A percentile compares a stretch with the other conserved stretches of the same genome.
These are phyloP conservation scores for Wickerhamiella domercqiae DNA, from an alignment of 805 yeast species.

Conservation along the genomic window DNA sequence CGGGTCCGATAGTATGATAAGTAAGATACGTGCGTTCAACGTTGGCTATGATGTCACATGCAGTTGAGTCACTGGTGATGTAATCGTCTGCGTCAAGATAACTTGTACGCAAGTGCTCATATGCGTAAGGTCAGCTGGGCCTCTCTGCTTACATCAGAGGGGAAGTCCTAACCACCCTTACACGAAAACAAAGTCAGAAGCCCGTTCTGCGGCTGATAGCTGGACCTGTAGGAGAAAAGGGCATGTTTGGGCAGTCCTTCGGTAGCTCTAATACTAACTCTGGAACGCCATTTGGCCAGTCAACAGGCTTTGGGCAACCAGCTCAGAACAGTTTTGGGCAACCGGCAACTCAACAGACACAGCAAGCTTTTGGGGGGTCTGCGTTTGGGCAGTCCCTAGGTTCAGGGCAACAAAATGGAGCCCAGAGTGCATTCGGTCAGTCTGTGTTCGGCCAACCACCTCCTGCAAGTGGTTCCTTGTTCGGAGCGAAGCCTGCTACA, in stretches of 20 bases:
- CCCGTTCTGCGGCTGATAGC: too few species aligned
- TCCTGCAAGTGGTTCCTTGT: conserved; percentile 1
- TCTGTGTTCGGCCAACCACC: conserved; percentile 2
- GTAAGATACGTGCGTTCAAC: too few species aligned
- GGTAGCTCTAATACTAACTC: not conserved
- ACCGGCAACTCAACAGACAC: not conserved
- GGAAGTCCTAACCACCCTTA: too few species aligned
- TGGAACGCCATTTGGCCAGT: conserved; percentile 7
- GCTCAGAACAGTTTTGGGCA: conserved; percentile 1
- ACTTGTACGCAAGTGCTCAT: too few species aligned
- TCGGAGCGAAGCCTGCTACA: not conserved
- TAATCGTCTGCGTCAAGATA: too few species aligned
- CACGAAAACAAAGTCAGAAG: too few species aligned
- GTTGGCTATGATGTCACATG: too few species aligned
- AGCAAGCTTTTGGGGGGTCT: not conserved
- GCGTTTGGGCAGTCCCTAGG: conserved; percentile 2
- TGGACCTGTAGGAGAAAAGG: not conserved
- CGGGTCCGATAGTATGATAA: too few species aligned
- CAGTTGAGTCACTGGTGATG: too few species aligned
- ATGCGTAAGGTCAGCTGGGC: too few species aligned
- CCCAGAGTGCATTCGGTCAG: not conserved
- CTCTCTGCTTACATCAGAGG: too few species aligned
- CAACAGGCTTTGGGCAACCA: conserved; percentile 8
- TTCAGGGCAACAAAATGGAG: not conserved
- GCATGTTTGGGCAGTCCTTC: conserved; percentile 2